A percentile compares a stretch with the other conserved stretches of the same genome.
Evolutionary conservation across 495 filamentous ascomycete genomes (phyloP).

Genomic region (Chaetomium cochliodes): DNA sequence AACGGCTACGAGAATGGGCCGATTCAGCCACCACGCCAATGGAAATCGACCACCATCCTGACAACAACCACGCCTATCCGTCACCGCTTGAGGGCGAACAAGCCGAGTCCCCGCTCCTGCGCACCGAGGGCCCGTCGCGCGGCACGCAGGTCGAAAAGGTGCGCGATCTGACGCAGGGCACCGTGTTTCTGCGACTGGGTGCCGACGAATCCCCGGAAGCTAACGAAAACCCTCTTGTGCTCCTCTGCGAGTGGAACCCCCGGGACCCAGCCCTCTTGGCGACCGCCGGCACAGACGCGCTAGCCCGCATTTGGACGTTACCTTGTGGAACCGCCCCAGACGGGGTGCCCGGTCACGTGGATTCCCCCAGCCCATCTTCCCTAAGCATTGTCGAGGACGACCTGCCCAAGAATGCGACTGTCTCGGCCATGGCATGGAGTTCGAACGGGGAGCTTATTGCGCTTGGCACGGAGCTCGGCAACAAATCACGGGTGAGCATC

Average conservation of each 20-base stretch:
- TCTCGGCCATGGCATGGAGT: constrained; percentile 72
- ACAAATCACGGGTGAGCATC: constrained; percentile 64
- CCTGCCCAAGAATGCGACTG: constrained; percentile 45
- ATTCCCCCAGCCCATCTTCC: constrained; percentile 37
- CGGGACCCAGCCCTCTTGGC: constrained; percentile 70
- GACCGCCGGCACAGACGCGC: constrained; percentile 69
- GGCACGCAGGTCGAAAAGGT: constrained; percentile 72
- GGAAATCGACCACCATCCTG: constrained; percentile 54
- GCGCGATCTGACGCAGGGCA: constrained; percentile 60
- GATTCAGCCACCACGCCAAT: constrained; percentile 59
- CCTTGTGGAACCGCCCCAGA: constrained; percentile 53
- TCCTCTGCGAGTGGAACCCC: constrained; percentile 75
- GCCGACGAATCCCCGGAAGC: constrained; percentile 56
- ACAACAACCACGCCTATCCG: constrained; percentile 55
- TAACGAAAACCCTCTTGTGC: constrained; percentile 56
- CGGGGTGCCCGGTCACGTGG: constrained; percentile 49
- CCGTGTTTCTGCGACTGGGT: constrained; percentile 61
- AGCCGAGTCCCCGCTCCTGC: constrained; percentile 53
- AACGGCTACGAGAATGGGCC: constrained; percentile 64
- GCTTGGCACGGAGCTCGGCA: constrained; percentile 62
- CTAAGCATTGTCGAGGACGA: constrained; percentile 47
- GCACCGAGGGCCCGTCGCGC: constrained; percentile 64
- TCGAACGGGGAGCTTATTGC: constrained; percentile 64
- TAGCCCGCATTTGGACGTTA: constrained; percentile 77
- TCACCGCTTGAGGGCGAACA: constrained; percentile 57